Percentiles rank a stretch among this genome's conserved stretches.
These are phyloP conservation scores for Meyerozyma carpophila DNA, from an alignment of 1,139 yeast genomes.

Conservation along the genomic window DNA sequence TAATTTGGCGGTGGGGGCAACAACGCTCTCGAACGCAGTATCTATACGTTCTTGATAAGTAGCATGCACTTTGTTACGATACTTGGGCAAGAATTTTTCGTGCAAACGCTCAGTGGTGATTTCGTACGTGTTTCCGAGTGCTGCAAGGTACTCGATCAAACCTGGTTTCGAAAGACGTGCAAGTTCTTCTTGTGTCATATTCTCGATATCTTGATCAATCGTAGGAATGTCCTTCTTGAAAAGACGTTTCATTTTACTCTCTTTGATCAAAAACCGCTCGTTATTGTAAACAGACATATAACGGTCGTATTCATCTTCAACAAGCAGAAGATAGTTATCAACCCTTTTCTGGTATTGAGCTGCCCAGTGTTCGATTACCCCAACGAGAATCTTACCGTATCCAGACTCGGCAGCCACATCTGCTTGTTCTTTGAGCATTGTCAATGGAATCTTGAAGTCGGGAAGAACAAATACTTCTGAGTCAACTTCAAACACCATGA, in stretches of 20 bases:
- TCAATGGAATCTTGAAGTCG: conserved; percentile 48
- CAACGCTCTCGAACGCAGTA: conserved; percentile 54
- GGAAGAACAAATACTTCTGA: conserved; percentile 66
- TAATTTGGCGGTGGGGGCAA: conserved; percentile 72
- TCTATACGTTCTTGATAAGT: conserved; percentile 55
- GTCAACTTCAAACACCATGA: conserved; percentile 57
- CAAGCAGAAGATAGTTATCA: conserved; percentile 49
- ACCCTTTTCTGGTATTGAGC: conserved; percentile 57
- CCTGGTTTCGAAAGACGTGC: conserved; percentile 68
- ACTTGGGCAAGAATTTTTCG: conserved; percentile 65
- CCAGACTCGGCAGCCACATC: conserved; percentile 88
- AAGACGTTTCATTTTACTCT: conserved; percentile 40
- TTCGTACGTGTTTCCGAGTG: conserved; percentile 79
- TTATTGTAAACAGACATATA: conserved; percentile 42
- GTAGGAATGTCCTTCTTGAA: conserved; percentile 27
- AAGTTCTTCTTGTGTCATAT: conserved; percentile 41
- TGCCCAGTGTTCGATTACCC: conserved; percentile 77
- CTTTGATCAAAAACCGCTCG: conserved; percentile 33
- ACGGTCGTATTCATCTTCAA: conserved; percentile 52
- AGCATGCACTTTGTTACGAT: conserved; percentile 61
- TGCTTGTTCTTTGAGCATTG: conserved; percentile 86
- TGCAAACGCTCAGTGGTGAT: conserved; percentile 78
- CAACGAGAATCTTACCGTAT: conserved; percentile 74
- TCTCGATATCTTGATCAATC: conserved; percentile 28
- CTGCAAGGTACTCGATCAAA: conserved; percentile 72